Percentiles rank a stretch among this genome's conserved stretches.
These are phyloP conservation scores for Fraxinus floribunda DNA, from an alignment of 305 asterid species.

Conservation along the genomic window DNA sequence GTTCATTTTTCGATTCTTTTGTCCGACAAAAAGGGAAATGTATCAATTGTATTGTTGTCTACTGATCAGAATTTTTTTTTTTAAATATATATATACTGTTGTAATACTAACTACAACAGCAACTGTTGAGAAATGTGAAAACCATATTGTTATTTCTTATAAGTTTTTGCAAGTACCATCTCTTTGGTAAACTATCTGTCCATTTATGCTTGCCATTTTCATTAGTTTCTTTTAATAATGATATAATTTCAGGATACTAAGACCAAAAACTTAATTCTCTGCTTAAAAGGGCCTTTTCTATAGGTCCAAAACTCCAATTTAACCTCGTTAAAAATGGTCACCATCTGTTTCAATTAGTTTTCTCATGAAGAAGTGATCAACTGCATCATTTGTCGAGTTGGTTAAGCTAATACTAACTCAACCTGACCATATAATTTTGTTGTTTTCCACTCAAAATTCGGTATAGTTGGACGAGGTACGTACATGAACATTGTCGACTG, in stretches of 20 bases:
- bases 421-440: not conserved
- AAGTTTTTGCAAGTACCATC: not conserved
- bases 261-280: not conserved
- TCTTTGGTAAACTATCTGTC: not conserved
- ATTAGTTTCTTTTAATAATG: not conserved
- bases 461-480: not conserved
- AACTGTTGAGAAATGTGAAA: not conserved
- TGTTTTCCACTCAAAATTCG: not conserved
- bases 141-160: not conserved
- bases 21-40: not conserved
- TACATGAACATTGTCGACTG: not conserved
- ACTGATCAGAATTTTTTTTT: not conserved
- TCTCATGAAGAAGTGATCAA: not conserved
- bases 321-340: not conserved
- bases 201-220: not conserved
- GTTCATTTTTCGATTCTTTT: constrained; percentile 11
- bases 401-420: not conserved
- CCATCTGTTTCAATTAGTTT: not conserved
- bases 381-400: not conserved
- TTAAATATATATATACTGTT: not conserved
- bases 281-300: not conserved
- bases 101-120: constrained; percentile 17
- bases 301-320: not conserved
- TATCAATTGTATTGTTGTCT: constrained; percentile 16
- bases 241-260: not conserved